phyloP scores from a whole-genome alignment of 2,329 filamentous ascomycete genomes.

The Pyrenophora seminiperda region DNA sequence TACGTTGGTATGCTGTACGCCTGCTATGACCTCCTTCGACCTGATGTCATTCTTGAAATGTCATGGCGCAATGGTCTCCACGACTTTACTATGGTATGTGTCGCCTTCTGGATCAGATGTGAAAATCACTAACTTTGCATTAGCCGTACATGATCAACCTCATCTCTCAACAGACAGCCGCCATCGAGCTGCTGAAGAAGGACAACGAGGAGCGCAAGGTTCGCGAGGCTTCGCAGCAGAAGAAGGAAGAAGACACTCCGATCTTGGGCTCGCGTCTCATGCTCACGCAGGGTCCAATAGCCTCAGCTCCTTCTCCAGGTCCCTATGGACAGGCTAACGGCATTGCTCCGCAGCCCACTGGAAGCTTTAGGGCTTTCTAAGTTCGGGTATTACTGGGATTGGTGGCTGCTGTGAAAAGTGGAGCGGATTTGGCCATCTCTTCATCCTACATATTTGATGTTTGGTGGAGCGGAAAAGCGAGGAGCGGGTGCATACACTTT shows the following conservation, averaged over 20 bases:
- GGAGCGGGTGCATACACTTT: neutral
- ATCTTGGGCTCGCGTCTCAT: conserved; percentile 91
- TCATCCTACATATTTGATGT: neutral
- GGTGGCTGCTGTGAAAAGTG: too few species aligned
- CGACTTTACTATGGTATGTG: conserved; percentile 85
- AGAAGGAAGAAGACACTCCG: conserved; percentile 90
- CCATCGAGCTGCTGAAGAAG: conserved; percentile 83
- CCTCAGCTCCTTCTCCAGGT: conserved; percentile 63
- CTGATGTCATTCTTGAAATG: conserved; percentile 90
- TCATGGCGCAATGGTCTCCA: conserved; percentile 94
- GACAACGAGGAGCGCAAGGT: conserved; percentile 94
- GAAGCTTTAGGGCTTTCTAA: conserved; percentile 54
- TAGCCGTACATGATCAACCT: conserved; percentile 98
- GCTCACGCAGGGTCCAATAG: conserved; percentile 86
- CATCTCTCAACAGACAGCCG: conserved; percentile 84
- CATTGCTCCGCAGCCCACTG: conserved; percentile 86
- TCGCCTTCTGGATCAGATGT: neutral
- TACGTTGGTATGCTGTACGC: conserved; percentile 99
- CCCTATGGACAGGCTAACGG: conserved; percentile 83
- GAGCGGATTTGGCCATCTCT: too few species aligned
- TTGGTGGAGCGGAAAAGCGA: neutral
- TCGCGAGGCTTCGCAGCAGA: conserved; percentile 73
- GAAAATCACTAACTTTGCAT: conserved; percentile 5
- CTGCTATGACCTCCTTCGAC: conserved; percentile 94
- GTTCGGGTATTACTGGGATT: too few species aligned